These are phyloP conservation scores for Saccharomyces hybrid DNA, from an alignment of 1,139 yeast species.

Conservation along the genomic window DNA sequence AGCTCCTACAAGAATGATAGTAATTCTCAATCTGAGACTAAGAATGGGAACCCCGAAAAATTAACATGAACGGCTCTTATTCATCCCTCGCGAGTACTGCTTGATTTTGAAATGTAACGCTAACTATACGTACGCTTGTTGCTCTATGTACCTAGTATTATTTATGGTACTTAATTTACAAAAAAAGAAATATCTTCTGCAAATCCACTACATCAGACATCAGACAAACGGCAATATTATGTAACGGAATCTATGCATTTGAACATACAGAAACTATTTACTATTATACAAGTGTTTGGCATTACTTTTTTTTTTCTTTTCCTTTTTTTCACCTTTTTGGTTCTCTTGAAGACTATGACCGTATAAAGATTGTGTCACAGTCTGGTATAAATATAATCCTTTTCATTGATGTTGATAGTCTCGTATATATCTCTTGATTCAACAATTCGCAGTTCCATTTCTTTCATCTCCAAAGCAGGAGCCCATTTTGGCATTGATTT, in stretches of 20 bases:
- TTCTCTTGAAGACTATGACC: neutral
- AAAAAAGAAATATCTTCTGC: neutral
- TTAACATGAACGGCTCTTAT: neutral
- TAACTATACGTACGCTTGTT: neutral
- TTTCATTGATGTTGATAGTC: slow-evolving; percentile 2
- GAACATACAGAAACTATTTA: too few species aligned
- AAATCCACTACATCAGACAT: neutral
- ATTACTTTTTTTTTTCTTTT: neutral
- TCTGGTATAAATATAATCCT: slow-evolving; percentile 11
- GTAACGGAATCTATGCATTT: neutral
- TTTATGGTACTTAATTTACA: neutral
- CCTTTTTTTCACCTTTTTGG: neutral
- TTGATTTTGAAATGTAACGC: neutral
- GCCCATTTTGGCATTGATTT: slow-evolving; percentile 23
- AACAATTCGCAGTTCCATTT: slow-evolving; percentile 29
- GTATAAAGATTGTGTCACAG: slow-evolving; percentile 5
- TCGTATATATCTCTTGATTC: slow-evolving; percentile 26
- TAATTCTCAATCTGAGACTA: slow-evolving; percentile 1
- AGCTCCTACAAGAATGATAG: slow-evolving; percentile 75
- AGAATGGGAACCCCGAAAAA: neutral
- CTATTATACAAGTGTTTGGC: too few species aligned
- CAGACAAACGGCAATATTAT: neutral
- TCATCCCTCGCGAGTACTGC: neutral
- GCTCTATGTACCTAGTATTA: neutral
- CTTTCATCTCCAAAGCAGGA: slow-evolving; percentile 27